Conservation (phyloP, 345 rosid species). For the Orychophragmus violaceus region DNA sequence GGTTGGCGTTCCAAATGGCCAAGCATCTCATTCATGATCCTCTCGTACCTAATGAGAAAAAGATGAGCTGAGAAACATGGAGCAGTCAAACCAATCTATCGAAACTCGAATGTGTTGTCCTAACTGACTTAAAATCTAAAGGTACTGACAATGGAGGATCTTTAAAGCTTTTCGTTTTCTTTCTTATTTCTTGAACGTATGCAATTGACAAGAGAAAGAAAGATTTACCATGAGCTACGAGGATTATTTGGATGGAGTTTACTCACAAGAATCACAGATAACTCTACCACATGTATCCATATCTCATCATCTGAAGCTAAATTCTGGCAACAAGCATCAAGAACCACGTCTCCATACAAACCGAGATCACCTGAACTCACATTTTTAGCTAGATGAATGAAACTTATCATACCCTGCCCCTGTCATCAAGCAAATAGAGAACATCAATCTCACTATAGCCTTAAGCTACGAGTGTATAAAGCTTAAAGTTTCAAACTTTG, state of each 20-base stretch:
- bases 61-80: background rate
- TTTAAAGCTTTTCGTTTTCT: too few relatives aligned
- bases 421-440: conserved; percentile 32
- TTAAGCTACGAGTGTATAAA: background rate
- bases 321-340: conserved; percentile 86
- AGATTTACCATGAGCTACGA: conserved; percentile 62
- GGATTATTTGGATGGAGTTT: conserved; percentile 49
- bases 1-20: conserved; percentile 90
- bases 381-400: conserved; percentile 57
- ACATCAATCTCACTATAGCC: conserved; percentile 4
- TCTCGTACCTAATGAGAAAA: conserved; percentile 51
- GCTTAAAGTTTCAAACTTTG: background rate
- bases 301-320: conserved; percentile 69
- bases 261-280: conserved; percentile 66
- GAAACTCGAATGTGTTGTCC: too few relatives aligned
- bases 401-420: conserved; percentile 86
- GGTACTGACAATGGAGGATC: too few relatives aligned
- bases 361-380: conserved; percentile 59
- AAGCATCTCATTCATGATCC: conserved; percentile 68
- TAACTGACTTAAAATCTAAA: too few relatives aligned
- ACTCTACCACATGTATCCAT: conserved; percentile 71
- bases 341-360: conserved; percentile 60
- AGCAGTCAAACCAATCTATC: background rate
- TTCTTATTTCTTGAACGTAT: background rate
- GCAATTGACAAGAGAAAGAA: background rate